Evolutionary conservation across 148 eudicot species (phyloP).

Genomic region (Rhododendron mucronatum): DNA sequence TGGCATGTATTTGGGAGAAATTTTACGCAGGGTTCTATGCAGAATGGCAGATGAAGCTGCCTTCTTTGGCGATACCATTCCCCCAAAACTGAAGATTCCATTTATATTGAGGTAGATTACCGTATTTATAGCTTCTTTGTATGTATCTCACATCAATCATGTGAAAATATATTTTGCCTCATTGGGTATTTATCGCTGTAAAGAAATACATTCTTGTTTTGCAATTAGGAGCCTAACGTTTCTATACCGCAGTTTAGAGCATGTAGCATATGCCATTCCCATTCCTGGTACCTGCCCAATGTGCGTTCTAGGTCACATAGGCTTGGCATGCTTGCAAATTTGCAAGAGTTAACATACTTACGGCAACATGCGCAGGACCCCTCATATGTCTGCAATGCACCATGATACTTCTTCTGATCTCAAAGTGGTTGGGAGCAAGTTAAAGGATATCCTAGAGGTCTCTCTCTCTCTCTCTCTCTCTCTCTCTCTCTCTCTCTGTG

Average conservation of each 20-base stretch:
- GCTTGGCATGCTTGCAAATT: neutral
- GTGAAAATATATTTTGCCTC: neutral
- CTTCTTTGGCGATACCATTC: slow-evolving; percentile 77
- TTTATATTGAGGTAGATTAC: slow-evolving; percentile 37
- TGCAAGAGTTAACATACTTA: neutral
- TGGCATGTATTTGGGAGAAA: slow-evolving; percentile 96
- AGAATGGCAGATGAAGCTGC: slow-evolving; percentile 84
- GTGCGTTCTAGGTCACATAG: no score
- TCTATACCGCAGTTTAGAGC: no score
- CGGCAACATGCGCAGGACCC: slow-evolving; percentile 56
- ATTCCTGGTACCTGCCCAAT: no score
- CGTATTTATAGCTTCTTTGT: neutral
- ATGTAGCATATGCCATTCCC: no score
- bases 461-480: neutral
- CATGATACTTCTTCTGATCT: slow-evolving; percentile 83
- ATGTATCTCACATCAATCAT: neutral
- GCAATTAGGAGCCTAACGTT: neutral
- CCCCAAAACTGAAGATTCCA: slow-evolving; percentile 58
- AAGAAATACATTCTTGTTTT: neutral
- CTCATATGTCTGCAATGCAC: slow-evolving; percentile 88
- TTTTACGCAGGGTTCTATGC: slow-evolving; percentile 70
- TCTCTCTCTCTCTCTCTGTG: slow-evolving; percentile 10
- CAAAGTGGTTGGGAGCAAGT: slow-evolving; percentile 65
- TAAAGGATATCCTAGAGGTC: slow-evolving; percentile 83
- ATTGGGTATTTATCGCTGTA: neutral